Percentiles rank a stretch among this genome's conserved stretches.
These are phyloP conservation scores for Sugiyamaella boreocaroliniensis DNA, from an alignment of 805 yeast species.

Conservation along the genomic window DNA sequence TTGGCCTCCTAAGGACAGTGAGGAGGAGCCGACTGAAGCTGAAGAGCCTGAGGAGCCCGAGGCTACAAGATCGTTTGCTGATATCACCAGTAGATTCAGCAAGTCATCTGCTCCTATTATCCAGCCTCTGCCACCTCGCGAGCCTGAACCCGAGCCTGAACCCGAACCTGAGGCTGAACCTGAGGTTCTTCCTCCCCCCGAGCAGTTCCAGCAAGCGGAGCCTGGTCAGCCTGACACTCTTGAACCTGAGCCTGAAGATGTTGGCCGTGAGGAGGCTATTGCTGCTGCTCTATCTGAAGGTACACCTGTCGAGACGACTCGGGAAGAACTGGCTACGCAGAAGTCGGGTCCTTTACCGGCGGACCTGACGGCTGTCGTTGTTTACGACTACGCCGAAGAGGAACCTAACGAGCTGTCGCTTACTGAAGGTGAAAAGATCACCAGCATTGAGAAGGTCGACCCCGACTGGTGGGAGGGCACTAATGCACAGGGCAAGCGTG, in stretches of 20 bases:
- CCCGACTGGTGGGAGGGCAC: slow-evolving; percentile 92
- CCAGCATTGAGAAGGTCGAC: slow-evolving; percentile 62
- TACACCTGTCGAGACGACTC: slow-evolving; percentile 14
- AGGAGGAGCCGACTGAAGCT: slow-evolving; percentile 6
- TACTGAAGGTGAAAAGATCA: slow-evolving; percentile 57
- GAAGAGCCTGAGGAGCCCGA: slow-evolving; percentile 12
- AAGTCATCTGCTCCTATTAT: slow-evolving; percentile 6
- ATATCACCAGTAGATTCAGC: slow-evolving; percentile 26
- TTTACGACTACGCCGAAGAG: slow-evolving; percentile 69
- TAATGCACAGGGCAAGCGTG: slow-evolving; percentile 63
- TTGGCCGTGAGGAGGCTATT: slow-evolving; percentile 15
- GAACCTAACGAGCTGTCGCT: slow-evolving; percentile 72
- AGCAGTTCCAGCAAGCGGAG: slow-evolving; percentile 19
- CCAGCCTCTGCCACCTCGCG: neutral
- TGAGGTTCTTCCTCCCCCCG: slow-evolving; percentile 9
- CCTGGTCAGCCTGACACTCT: slow-evolving; percentile 15
- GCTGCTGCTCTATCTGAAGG: slow-evolving; percentile 15
- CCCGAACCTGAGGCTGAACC: slow-evolving; percentile 17
- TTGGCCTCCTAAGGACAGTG: slow-evolving; percentile 8
- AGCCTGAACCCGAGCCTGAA: slow-evolving; percentile 15
- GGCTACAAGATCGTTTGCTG: slow-evolving; percentile 21
- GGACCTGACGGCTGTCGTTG: slow-evolving; percentile 58
- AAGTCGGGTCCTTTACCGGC: slow-evolving; percentile 7
- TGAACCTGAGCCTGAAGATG: slow-evolving; percentile 10
- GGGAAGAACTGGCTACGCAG: slow-evolving; percentile 10